phyloP scores from a whole-genome alignment of 1,284 basidiomycete genomes.

The Wallemia ichthyophaga region DNA sequence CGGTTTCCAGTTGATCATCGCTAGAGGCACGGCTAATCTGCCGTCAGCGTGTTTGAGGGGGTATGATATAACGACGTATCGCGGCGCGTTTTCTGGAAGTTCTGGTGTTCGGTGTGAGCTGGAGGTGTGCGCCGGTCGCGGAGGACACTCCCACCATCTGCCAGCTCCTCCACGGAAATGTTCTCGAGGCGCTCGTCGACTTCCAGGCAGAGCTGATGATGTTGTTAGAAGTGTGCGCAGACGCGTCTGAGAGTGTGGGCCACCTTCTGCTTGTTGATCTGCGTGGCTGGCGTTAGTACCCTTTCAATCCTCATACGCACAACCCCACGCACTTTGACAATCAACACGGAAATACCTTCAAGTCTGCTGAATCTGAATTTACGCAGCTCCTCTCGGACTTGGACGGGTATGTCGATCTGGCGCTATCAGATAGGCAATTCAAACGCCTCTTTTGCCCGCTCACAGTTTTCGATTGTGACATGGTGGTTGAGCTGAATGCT shows the following conservation, averaged over 20 bases:
- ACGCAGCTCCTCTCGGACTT: slow-evolving; percentile 38
- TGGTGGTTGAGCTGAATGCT: background rate
- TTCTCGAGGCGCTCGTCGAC: slow-evolving; percentile 47
- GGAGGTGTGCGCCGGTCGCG: background rate
- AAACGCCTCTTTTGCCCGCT: no score
- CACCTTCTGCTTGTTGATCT: slow-evolving; percentile 1
- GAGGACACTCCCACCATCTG: slow-evolving; percentile 27
- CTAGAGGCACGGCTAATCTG: slow-evolving; percentile 49
- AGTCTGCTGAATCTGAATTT: slow-evolving; percentile 53
- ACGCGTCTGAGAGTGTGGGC: background rate
- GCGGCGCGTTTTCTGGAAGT: slow-evolving; percentile 60
- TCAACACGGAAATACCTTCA: slow-evolving; percentile 38
- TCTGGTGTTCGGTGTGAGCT: slow-evolving; percentile 22
- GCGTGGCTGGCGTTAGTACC: no score
- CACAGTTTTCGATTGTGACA: slow-evolving; percentile 2
- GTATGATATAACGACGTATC: slow-evolving; percentile 60
- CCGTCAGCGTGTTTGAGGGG: slow-evolving; percentile 56
- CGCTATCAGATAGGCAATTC: no score
- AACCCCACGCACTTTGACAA: slow-evolving; percentile 19
- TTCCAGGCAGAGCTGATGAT: slow-evolving; percentile 33
- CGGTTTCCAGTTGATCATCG: slow-evolving; percentile 63
- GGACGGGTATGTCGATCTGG: slow-evolving; percentile 37
- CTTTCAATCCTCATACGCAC: no score
- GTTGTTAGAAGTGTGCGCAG: background rate
- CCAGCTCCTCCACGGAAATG: slow-evolving; percentile 47